phyloP scores from a whole-genome alignment of 805 yeast species.

The Metschnikowia picachoensis region DNA sequence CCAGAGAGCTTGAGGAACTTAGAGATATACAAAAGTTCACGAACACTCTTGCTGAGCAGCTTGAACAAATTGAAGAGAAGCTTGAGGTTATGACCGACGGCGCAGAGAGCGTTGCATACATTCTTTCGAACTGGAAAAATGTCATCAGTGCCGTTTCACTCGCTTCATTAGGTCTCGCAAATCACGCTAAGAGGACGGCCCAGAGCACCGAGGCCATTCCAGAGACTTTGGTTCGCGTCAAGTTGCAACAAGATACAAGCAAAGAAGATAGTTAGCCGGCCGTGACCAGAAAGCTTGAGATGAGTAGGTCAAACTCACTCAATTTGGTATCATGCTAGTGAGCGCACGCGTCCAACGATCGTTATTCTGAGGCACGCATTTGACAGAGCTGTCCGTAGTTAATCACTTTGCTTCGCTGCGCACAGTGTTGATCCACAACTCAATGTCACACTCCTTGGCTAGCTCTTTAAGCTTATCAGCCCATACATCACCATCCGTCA shows the following conservation, averaged over 20 bases:
- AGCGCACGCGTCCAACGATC: background rate
- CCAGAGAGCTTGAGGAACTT: slow-evolving; percentile 48
- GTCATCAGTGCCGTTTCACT: slow-evolving; percentile 57
- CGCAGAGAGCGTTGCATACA: slow-evolving; percentile 53
- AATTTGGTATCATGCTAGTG: background rate
- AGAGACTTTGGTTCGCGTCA: slow-evolving; percentile 60
- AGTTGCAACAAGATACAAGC: slow-evolving; percentile 23
- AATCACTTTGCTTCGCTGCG: slow-evolving; percentile 9
- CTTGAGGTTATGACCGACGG: slow-evolving; percentile 52
- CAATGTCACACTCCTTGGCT: slow-evolving; percentile 17
- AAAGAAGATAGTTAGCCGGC: background rate
- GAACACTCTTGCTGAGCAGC: slow-evolving; percentile 39
- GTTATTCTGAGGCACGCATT: no score
- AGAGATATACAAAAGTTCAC: slow-evolving; percentile 47
- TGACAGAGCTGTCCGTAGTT: no score
- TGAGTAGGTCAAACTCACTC: background rate
- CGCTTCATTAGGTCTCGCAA: slow-evolving; percentile 51
- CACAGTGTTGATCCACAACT: slow-evolving; percentile 22
- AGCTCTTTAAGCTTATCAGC: slow-evolving; percentile 16
- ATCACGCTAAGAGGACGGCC: slow-evolving; percentile 41
- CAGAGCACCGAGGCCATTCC: slow-evolving; percentile 50
- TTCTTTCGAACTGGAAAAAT: slow-evolving; percentile 63
- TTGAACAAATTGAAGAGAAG: slow-evolving; percentile 47
- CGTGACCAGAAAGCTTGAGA: background rate
- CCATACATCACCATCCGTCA: slow-evolving; percentile 4